phyloP scores from a whole-genome alignment of 108 stramenopile species.

The Nitzschia palea region DNA sequence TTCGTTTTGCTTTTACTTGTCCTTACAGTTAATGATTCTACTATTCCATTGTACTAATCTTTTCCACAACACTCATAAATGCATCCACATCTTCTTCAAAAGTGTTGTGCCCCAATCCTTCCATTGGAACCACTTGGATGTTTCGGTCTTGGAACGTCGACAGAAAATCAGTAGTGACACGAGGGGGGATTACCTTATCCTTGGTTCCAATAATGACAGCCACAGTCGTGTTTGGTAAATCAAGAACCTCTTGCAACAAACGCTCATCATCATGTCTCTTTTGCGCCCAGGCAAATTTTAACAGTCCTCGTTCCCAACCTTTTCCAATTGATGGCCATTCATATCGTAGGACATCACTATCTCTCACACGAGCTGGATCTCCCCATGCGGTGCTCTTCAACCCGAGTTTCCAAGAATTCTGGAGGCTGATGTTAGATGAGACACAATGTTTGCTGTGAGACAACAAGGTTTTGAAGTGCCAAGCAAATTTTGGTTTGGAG shows the following conservation, averaged over 20 bases:
- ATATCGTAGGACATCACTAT: slow-evolving; percentile 74
- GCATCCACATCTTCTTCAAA: slow-evolving; percentile 71
- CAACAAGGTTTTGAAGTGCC: background rate
- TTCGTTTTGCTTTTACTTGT: no score
- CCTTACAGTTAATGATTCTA: background rate
- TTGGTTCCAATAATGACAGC: slow-evolving; percentile 56
- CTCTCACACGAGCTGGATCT: slow-evolving; percentile 40
- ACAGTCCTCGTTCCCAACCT: slow-evolving; percentile 76
- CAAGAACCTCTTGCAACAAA: slow-evolving; percentile 41
- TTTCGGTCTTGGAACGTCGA: slow-evolving; percentile 1
- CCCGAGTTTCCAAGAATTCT: slow-evolving; percentile 64
- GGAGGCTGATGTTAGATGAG: background rate
- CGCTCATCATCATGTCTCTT: slow-evolving; percentile 36
- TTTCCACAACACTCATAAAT: slow-evolving; percentile 48
- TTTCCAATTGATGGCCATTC: slow-evolving; percentile 81
- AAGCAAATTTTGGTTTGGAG: no score
- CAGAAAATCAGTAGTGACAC: slow-evolving; percentile 27
- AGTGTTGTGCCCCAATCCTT: slow-evolving; percentile 78
- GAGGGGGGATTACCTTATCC: slow-evolving; percentile 51
- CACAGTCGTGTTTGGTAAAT: slow-evolving; percentile 45
- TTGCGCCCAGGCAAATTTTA: slow-evolving; percentile 58
- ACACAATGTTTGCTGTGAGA: background rate
- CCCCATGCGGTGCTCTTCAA: slow-evolving; percentile 61
- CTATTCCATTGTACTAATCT: background rate
- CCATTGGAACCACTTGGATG: slow-evolving; percentile 44